These are phyloP conservation scores for Gleditsia sinensis DNA, from an alignment of 306 rosid genomes.

Conservation along the genomic window DNA sequence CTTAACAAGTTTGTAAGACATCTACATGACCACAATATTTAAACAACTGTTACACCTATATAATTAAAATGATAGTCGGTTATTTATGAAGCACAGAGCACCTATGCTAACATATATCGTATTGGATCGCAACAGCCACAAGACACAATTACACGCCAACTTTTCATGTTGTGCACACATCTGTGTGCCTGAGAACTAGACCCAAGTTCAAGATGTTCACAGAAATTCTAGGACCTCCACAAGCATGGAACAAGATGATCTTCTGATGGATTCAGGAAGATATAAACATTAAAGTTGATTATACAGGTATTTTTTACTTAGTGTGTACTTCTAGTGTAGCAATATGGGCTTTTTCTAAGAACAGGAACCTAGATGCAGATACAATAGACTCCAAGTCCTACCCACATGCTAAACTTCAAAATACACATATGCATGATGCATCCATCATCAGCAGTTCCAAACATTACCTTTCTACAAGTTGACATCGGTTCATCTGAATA, in stretches of 20 bases:
- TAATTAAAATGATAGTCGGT: neutral
- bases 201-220: conserved; percentile 1
- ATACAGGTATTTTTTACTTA: conserved; percentile 1
- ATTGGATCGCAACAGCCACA: neutral
- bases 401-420: conserved; percentile 7
- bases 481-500: conserved; percentile 97
- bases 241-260: neutral
- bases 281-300: neutral
- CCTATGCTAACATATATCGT: neutral
- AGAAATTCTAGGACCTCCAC: conserved; percentile 11
- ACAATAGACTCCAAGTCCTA: conserved; percentile 22
- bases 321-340: neutral
- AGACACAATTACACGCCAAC: conserved; percentile 1
- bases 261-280: conserved; percentile 6
- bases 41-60: neutral
- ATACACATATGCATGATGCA: conserved; percentile 29
- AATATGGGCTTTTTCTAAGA: conserved; percentile 27
- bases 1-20: neutral
- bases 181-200: conserved; percentile 2
- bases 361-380: neutral
- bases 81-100: neutral
- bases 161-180: neutral
- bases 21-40: neutral
- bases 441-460: conserved; percentile 27
- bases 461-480: conserved; percentile 94